Conservation (phyloP, 2,329 filamentous ascomycete genomes). For the Pseudocercospora fijiensis region DNA sequence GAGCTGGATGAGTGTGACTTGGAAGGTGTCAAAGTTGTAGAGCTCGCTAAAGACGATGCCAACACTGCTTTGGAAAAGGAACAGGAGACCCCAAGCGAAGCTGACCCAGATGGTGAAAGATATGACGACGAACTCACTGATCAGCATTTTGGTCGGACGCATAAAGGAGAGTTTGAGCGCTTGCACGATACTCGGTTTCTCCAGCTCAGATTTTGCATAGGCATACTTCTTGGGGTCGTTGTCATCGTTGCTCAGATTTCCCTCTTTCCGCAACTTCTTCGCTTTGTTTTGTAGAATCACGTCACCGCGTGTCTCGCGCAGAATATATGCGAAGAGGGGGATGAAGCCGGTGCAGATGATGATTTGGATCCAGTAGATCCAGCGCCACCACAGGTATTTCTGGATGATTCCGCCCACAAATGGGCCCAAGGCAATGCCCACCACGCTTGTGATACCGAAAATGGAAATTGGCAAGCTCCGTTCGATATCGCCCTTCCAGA, state of each 20-base stretch:
- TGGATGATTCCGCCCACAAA: constrained; percentile 37
- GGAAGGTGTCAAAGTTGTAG: constrained; percentile 41
- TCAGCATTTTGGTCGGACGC: constrained; percentile 32
- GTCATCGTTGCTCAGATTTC: constrained; percentile 16
- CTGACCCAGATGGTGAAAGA: constrained; percentile 45
- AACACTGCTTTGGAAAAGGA: constrained; percentile 48
- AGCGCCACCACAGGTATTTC: constrained; percentile 30
- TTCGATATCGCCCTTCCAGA: constrained; percentile 34
- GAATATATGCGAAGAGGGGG: constrained; percentile 36
- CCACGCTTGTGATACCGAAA: constrained; percentile 33
- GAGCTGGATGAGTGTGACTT: constrained; percentile 44
- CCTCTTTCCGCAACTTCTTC: constrained; percentile 26
- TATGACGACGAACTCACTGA: constrained; percentile 33
- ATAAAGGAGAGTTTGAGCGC: constrained; percentile 33
- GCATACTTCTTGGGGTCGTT: constrained; percentile 8
- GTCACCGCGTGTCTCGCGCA: constrained; percentile 42
- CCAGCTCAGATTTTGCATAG: constrained; percentile 29
- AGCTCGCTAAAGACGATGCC: constrained; percentile 40
- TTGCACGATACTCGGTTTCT: constrained; percentile 23
- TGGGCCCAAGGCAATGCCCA: constrained; percentile 37
- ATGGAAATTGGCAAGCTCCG: constrained; percentile 37
- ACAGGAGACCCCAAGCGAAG: constrained; percentile 45
- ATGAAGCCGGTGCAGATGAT: constrained; percentile 34
- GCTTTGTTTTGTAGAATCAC: constrained; percentile 40
- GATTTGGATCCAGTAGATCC: constrained; percentile 39